Evolutionary conservation across 441 rosid genomes (phyloP), one percentile per base, ranked within the genome.

Genomic region (Sinapis alba): DNA sequence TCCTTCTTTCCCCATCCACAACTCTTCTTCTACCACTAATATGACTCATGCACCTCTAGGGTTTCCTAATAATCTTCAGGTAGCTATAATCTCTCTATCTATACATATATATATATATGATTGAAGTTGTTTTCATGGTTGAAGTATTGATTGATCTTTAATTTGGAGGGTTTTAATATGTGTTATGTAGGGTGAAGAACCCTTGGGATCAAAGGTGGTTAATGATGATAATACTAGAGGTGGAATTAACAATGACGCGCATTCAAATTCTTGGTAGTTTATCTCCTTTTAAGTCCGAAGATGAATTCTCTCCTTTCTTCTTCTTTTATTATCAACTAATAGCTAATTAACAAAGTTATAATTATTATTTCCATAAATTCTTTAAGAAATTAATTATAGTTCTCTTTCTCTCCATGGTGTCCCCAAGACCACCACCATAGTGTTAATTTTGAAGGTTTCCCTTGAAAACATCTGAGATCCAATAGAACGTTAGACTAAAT

Each of bases 21-120:
- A 60, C 30, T 28, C 82, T 53, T 56, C 86, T 27, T 36, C 85
- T 24, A 69, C 26, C 51, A 53, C 28, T 62, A 69, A 16, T 20
- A 68, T 30, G 75, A 4, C 73, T 66, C 77, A 76, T 72, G 69
- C 85, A 62, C 72, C 84, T 71, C 56, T 83, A 72, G 88, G 89
- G 79, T 86, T 85, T 79, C 65, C 65, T 73, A 80, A 72, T 75
- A 74, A 81, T 68, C 84, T 84, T 69, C 84, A 84, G 84, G 82
- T 83, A 43, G 28, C 7, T 8, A 24, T 66, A 20, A 43, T 72
- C 28, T 26, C 71, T 15, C 62, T 61, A 10, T 27, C 1, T 32
- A 20, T 32, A 51, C 27, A n/a, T 62, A 24, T 38, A 4, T 23
- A 5, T 53, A 43, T 57, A 11, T 45, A 11, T 59, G 63, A 38